Evolutionary conservation across 2,329 filamentous ascomycete species (phyloP).

Genomic region (Macroventuria anomochaeta): DNA sequence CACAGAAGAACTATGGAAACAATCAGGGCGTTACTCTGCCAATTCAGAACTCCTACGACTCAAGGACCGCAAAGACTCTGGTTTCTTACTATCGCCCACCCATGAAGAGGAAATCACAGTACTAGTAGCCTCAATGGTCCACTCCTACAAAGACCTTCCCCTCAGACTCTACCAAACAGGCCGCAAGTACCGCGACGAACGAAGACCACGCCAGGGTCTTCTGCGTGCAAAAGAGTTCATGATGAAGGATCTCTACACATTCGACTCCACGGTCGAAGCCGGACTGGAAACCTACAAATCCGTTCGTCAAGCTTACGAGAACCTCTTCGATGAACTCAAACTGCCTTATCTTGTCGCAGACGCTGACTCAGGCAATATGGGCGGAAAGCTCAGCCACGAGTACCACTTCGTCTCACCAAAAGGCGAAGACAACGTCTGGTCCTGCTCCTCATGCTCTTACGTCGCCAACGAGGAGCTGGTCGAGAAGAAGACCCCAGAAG

Average conservation of each 20-base stretch:
- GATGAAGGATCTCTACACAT: conserved; percentile 99
- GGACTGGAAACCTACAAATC: conserved; percentile 81
- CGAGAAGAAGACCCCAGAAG: conserved; percentile 40
- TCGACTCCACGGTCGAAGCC: conserved; percentile 71
- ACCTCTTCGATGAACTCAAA: conserved; percentile 81
- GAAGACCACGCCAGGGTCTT: conserved; percentile 84
- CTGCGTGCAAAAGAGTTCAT: conserved; percentile 88
- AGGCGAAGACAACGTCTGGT: conserved; percentile 86
- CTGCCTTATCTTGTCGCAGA: conserved; percentile 84
- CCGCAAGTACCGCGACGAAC: conserved; percentile 93
- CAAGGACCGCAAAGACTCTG: conserved; percentile 75
- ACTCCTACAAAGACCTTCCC: conserved; percentile 86
- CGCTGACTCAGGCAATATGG: conserved; percentile 96
- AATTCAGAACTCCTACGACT: conserved; percentile 86
- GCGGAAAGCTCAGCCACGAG: conserved; percentile 90
- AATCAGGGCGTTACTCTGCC: conserved; percentile 78
- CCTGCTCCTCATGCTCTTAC: conserved; percentile 75
- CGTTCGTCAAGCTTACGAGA: conserved; percentile 75
- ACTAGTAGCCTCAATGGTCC: conserved; percentile 73
- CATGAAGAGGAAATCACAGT: conserved; percentile 96
- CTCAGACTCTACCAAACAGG: conserved; percentile 90
- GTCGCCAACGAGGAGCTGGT: conserved; percentile 90
- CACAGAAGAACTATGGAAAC: conserved; percentile 81
- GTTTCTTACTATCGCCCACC: conserved; percentile 84
- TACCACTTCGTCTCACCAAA: conserved; percentile 82